Evolutionary conservation across 768 basidiomycete species (phyloP).

Genomic region (Podaxis mareebaensis): DNA sequence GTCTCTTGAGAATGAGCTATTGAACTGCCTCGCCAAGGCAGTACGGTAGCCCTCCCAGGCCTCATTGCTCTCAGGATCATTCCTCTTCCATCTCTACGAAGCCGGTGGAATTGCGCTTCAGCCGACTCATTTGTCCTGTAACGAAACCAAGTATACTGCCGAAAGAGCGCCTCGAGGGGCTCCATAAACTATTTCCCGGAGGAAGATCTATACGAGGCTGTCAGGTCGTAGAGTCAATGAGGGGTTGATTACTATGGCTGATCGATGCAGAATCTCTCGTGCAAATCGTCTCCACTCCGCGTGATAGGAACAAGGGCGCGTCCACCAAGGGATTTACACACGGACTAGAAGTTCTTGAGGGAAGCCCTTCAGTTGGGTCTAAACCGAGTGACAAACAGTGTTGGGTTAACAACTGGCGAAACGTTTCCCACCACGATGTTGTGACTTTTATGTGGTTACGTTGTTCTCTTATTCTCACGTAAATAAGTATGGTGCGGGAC

Average conservation of each 20-base stretch:
- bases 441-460: no score
- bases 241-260: neutral
- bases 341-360: neutral
- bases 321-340: neutral
- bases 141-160: conserved; percentile 20
- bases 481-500: no score
- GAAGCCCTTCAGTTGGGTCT: neutral
- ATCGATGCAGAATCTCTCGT: neutral
- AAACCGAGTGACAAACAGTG: neutral
- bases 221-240: no score
- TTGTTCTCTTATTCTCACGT: no score
- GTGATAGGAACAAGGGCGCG: neutral
- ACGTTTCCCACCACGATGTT: neutral
- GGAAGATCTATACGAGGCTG: neutral
- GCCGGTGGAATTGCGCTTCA: conserved; percentile 27
- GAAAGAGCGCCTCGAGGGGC: conserved; percentile 24
- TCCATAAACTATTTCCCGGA: neutral
- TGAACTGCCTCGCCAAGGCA: conserved; percentile 35
- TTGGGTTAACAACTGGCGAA: neutral
- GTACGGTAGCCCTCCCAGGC: conserved; percentile 26
- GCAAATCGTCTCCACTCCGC: neutral
- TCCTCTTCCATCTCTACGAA: conserved; percentile 24
- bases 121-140: conserved; percentile 24
- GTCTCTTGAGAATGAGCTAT: conserved; percentile 33
- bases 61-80: conserved; percentile 2